Evolutionary conservation across 2,329 filamentous ascomycete species (phyloP).

Genomic region (Ceratocystis colombiana): DNA sequence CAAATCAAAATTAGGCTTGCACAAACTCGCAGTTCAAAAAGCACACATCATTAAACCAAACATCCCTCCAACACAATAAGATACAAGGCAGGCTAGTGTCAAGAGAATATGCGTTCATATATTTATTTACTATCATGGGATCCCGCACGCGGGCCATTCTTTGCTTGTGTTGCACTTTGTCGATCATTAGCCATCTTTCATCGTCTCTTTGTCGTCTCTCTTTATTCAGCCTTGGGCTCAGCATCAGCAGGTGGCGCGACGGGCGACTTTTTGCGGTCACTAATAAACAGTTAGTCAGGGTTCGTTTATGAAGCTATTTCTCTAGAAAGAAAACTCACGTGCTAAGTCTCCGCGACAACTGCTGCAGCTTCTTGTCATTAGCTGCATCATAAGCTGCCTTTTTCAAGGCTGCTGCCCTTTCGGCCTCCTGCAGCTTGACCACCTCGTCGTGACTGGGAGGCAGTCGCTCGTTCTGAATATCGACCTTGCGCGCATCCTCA

Average conservation of each 20-base stretch:
- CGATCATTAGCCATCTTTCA: not conserved
- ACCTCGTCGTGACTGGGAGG: slow-evolving; percentile 92
- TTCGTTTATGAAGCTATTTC: not conserved
- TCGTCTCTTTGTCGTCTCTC: not conserved
- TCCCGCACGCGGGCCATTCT: not conserved
- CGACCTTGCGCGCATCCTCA: slow-evolving; percentile 92
- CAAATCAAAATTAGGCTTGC: no score
- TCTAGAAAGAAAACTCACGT: slow-evolving; percentile 58
- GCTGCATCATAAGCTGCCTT: slow-evolving; percentile 80
- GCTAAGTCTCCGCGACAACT: slow-evolving; percentile 83
- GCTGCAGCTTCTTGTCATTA: slow-evolving; percentile 78
- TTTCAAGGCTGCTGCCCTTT: slow-evolving; percentile 71
- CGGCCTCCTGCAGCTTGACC: slow-evolving; percentile 67
- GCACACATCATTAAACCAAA: not conserved
- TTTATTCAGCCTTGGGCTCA: slow-evolving; percentile 17
- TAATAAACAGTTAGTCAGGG: slow-evolving; percentile 2
- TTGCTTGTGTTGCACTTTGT: not conserved
- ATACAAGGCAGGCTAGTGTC: not conserved
- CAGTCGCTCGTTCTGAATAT: slow-evolving; percentile 89
- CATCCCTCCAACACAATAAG: not conserved
- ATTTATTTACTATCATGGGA: slow-evolving; percentile 3
- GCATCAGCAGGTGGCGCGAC: slow-evolving; percentile 8
- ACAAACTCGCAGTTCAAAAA: not conserved
- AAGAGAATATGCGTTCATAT: slow-evolving; percentile 11
- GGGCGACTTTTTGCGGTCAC: slow-evolving; percentile 23